These are phyloP conservation scores for Zizania palustris DNA, from an alignment of 202 grass and related monocot species.

Conservation along the genomic window DNA sequence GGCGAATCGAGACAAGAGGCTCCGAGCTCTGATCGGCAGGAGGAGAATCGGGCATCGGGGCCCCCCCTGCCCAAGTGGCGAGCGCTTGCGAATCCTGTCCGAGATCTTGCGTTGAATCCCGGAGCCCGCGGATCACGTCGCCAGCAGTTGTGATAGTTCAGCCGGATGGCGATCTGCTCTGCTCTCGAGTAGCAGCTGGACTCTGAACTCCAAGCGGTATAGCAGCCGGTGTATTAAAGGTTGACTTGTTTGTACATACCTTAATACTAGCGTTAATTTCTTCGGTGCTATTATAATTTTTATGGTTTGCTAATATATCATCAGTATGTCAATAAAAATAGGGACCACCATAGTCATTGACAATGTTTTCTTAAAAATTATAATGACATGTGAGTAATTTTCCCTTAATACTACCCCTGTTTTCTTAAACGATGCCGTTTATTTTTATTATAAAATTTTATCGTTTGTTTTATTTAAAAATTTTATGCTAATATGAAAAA, in stretches of 20 bases:
- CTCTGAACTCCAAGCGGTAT: constrained; percentile 4
- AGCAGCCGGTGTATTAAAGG: not conserved
- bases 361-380: too few species aligned
- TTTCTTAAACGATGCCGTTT: too few species aligned
- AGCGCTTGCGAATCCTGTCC: constrained; percentile 11
- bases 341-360: too few species aligned
- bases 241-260: not conserved
- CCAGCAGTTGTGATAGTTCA: not conserved
- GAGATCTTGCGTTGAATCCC: constrained; percentile 25
- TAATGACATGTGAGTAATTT: too few species aligned
- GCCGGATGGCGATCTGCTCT: constrained; percentile 25
- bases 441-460: too few species aligned
- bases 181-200: not conserved
- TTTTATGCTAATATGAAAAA: too few species aligned
- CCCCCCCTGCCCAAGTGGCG: not conserved
- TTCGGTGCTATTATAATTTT: too few species aligned
- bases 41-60: not conserved
- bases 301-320: too few species aligned
- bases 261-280: too few species aligned
- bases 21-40: not conserved
- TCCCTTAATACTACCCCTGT: too few species aligned
- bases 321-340: too few species aligned
- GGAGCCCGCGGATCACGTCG: not conserved
- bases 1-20: not conserved
- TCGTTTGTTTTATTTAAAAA: too few species aligned